phyloP scores from a whole-genome alignment of 371 early-diverging fungal genomes.

The Haplosporangium sp. region DNA sequence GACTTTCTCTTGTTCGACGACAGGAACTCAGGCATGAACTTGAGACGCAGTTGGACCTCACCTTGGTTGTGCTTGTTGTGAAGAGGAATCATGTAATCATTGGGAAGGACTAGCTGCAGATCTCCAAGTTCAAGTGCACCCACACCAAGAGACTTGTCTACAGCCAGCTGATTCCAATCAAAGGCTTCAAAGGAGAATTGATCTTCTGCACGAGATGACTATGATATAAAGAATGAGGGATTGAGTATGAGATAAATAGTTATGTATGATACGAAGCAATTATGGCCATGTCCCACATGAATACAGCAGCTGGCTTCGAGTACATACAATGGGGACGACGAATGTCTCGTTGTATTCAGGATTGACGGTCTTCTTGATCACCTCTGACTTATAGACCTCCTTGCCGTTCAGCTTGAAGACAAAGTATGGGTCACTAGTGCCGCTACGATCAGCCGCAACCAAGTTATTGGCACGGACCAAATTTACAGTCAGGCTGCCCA shows the following conservation, averaged over 20 bases:
- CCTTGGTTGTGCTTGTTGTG: slow-evolving; percentile 60
- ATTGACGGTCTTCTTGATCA: slow-evolving; percentile 81
- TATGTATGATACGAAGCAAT: too few species aligned
- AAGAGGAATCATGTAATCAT: slow-evolving; percentile 41
- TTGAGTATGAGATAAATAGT: too few species aligned
- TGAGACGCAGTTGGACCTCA: slow-evolving; percentile 44
- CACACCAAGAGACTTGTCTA: slow-evolving; percentile 68
- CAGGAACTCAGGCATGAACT: slow-evolving; percentile 53
- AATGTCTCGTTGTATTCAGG: slow-evolving; percentile 89
- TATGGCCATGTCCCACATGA: too few species aligned
- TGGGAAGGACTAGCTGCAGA: slow-evolving; percentile 44
- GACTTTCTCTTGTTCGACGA: slow-evolving; percentile 42
- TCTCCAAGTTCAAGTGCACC: slow-evolving; percentile 54
- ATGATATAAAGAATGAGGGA: not conserved
- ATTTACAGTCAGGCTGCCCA: slow-evolving; percentile 61
- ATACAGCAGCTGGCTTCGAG: not conserved
- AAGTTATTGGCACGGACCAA: slow-evolving; percentile 61
- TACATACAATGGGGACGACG: slow-evolving; percentile 73
- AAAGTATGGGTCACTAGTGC: slow-evolving; percentile 88
- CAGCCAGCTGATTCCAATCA: slow-evolving; percentile 84
- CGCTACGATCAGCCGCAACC: slow-evolving; percentile 66
- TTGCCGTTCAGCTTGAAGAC: slow-evolving; percentile 79
- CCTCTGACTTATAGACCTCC: slow-evolving; percentile 81
- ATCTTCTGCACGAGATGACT: slow-evolving; percentile 67
- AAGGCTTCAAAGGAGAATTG: slow-evolving; percentile 79